Evolutionary conservation across 768 basidiomycete species (phyloP).

Genomic region (Nevesoporus exiguus): DNA sequence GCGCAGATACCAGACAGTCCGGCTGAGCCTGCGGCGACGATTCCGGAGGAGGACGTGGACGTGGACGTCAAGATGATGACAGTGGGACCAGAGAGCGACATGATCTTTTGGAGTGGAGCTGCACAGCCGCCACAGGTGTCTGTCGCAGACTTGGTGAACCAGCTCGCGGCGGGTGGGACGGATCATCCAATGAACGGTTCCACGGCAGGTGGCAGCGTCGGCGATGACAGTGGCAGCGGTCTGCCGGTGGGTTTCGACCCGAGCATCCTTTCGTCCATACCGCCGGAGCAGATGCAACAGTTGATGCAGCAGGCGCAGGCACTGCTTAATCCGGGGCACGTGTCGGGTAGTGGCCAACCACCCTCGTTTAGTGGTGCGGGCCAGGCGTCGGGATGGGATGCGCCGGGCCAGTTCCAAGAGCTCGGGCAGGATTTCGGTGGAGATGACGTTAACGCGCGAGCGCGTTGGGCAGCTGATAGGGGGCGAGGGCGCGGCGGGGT

Average conservation of each 20-base stretch:
- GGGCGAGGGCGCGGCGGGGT: conserved; percentile 56
- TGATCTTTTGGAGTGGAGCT: conserved; percentile 57
- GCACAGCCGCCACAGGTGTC: conserved; percentile 35
- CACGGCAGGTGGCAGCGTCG: conserved; percentile 29
- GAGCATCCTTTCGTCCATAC: conserved; percentile 39
- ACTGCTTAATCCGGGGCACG: conserved; percentile 29
- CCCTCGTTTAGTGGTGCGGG: conserved; percentile 36
- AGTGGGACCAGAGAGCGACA: conserved; percentile 63
- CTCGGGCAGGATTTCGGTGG: conserved; percentile 48
- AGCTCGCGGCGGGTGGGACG: conserved; percentile 48
- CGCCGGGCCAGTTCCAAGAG: conserved; percentile 38
- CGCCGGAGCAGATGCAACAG: conserved; percentile 62
- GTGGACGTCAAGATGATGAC: conserved; percentile 61
- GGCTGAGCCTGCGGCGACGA: conserved; percentile 57
- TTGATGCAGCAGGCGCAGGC: conserved; percentile 47
- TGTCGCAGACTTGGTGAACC: conserved; percentile 69
- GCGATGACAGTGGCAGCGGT: conserved; percentile 28
- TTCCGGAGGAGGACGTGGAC: conserved; percentile 70
- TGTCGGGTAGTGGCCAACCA: conserved; percentile 28
- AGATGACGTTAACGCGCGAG: conserved; percentile 43
- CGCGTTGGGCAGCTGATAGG: conserved; percentile 44
- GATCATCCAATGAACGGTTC: conserved; percentile 39
- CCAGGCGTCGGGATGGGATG: conserved; percentile 38
- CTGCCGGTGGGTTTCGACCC: conserved; percentile 42
- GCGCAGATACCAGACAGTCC: conserved; percentile 78